Evolutionary conservation across 768 basidiomycete species (phyloP), one percentile per base, ranked within the genome.

Genomic region (Trametes cubensis): DNA sequence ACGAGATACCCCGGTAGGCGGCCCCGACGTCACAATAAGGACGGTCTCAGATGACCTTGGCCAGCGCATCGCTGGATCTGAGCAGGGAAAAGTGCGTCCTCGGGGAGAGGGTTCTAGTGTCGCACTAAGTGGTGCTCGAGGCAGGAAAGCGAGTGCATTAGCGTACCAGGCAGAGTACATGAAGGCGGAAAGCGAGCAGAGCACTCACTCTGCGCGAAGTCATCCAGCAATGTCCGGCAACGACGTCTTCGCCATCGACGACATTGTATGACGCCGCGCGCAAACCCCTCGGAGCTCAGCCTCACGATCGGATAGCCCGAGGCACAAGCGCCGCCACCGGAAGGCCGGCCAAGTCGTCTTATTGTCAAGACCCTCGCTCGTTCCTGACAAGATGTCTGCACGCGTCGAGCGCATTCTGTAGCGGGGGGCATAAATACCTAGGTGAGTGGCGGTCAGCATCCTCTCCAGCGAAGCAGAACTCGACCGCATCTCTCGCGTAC

Each of bases 1-100:
- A 46, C 55, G 44, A 47, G 44, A 49, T 13, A 34, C n/a, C 17
- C 46, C 45, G 6, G 55, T 13, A 34, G 20, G 46, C 8, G 21
- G 56, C 46, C 28, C 34, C 45, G 45, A 47, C 55, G 13, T 34
- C n/a, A 57, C 56, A 57, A 57, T 57, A 57, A 57, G 56, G 34
- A 49, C 18, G 38, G 34, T 40, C 56, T 48, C 56, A 55, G 56
- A 57, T 57, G 56, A 57, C 56, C 46, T 40, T 52, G 34, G 17
- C n/a, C 51, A 10, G 28, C n/a, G 49, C 17, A 11, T 25, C 23
- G 21, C 53, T 10, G 23, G 34, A 49, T 21, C 28, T 34, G 25
- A 15, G 40, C 21, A 13, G 2, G 54, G 13, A 14, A n/a, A 11
- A 28, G 6, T 25, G 54, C 26, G 44, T 17, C 14, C 26, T 26